These are phyloP conservation scores for Alternaria longipes DNA, from an alignment of 2,329 filamentous ascomycete species.

Conservation along the genomic window DNA sequence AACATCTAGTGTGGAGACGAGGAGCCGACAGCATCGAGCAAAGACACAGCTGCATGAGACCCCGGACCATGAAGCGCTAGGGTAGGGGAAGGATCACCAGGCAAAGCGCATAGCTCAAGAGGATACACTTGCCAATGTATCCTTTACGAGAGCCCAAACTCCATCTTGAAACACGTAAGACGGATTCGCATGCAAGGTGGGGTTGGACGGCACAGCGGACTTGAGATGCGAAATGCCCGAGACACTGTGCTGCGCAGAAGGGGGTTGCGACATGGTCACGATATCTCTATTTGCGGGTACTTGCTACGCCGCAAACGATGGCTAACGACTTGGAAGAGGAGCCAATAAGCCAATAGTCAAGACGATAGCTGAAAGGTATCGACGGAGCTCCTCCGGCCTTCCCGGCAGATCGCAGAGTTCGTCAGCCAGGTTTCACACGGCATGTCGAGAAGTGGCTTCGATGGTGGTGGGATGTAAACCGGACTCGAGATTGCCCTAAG, in stretches of 20 bases:
- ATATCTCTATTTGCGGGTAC: conserved; percentile 12
- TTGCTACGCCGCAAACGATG: conserved; percentile 18
- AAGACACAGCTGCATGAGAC: conserved; percentile 31
- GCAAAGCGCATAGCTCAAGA: conserved; percentile 19
- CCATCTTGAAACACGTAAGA: conserved; percentile 16
- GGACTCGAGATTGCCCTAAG: conserved; percentile 38
- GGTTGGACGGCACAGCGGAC: conserved; percentile 18
- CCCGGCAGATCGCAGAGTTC: conserved; percentile 27
- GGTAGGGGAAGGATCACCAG: conserved; percentile 20
- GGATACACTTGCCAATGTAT: conserved; percentile 13
- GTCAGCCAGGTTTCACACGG: conserved; percentile 39
- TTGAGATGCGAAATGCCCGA: conserved; percentile 13
- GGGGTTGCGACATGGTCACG: conserved; percentile 13
- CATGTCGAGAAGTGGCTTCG: conserved; percentile 29
- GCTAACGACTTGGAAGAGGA: conserved; percentile 17
- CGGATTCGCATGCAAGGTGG: conserved; percentile 11
- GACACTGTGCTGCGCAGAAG: conserved; percentile 10
- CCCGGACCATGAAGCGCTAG: conserved; percentile 18
- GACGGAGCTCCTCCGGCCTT: conserved; percentile 20
- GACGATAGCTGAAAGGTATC: conserved; percentile 14
- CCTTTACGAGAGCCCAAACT: conserved; percentile 9
- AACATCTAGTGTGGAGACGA: conserved; percentile 62
- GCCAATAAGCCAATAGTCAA: conserved; percentile 19
- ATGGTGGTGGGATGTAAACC: conserved; percentile 26
- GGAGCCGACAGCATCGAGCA: conserved; percentile 45